Conservation (phyloP, 192 early-diverging fungal genomes). For the Spinellus fusiger region DNA sequence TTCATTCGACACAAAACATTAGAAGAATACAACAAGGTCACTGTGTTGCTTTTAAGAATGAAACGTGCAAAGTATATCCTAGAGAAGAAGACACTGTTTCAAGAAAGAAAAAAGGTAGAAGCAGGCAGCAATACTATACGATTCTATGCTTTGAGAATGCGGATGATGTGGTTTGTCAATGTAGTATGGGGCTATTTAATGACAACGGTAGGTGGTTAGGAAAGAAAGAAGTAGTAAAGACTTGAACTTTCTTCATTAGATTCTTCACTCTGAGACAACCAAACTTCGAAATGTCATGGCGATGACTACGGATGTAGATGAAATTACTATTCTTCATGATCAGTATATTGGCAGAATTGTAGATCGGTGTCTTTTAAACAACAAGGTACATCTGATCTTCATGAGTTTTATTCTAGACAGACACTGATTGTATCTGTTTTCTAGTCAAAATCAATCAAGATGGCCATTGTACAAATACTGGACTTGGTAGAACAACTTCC, state of each 20-base stretch:
- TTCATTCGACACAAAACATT: slow-evolving; percentile 18
- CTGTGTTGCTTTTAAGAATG: slow-evolving; percentile 25
- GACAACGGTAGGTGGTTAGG: slow-evolving; percentile 25
- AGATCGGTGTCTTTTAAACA: slow-evolving; percentile 34
- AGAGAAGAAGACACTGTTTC: slow-evolving; percentile 28
- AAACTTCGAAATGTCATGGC: slow-evolving; percentile 20
- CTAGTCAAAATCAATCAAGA: slow-evolving; percentile 12
- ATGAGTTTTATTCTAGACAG: not conserved
- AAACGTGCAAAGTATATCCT: slow-evolving; percentile 34
- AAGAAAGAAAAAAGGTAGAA: not conserved
- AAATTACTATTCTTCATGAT: slow-evolving; percentile 28
- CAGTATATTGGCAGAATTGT: slow-evolving; percentile 23
- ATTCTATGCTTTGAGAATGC: slow-evolving; percentile 33
- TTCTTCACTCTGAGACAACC: slow-evolving; percentile 33
- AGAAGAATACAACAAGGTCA: slow-evolving; percentile 24
- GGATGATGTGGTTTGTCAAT: slow-evolving; percentile 39
- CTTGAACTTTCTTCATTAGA: slow-evolving; percentile 11
- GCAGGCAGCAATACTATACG: slow-evolving; percentile 13
- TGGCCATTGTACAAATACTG: slow-evolving; percentile 20
- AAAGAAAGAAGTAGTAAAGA: not conserved
- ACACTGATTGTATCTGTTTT: too few species aligned
- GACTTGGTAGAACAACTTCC: slow-evolving; percentile 14
- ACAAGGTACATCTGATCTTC: slow-evolving; percentile 16
- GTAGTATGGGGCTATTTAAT: slow-evolving; percentile 33
- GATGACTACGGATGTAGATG: slow-evolving; percentile 27